These are phyloP conservation scores for Fusarium sp. DNA, from an alignment of 2,329 filamentous ascomycete genomes.

Conservation along the genomic window DNA sequence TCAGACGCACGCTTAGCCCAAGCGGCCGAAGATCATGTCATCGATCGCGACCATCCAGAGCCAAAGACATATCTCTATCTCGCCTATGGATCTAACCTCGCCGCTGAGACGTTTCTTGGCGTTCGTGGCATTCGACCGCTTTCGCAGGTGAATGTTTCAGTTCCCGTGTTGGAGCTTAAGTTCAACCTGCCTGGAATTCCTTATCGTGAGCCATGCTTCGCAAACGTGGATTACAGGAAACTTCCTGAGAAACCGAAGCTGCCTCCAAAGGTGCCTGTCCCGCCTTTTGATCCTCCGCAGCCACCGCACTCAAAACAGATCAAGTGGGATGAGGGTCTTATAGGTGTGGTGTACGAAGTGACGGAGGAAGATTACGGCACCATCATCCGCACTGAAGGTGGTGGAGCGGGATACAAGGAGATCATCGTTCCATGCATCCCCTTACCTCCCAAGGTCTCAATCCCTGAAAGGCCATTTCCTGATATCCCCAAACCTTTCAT, in stretches of 20 bases:
- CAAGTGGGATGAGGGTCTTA: conserved; percentile 81
- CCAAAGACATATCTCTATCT: conserved; percentile 76
- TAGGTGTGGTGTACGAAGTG: conserved; percentile 96
- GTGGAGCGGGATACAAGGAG: conserved; percentile 85
- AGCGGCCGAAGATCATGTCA: conserved; percentile 42
- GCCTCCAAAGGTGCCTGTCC: conserved; percentile 47
- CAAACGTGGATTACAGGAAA: conserved; percentile 76
- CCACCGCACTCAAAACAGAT: conserved; percentile 35
- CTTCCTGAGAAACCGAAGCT: conserved; percentile 54
- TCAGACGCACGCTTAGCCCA: conserved; percentile 45
- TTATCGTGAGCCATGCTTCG: conserved; percentile 92
- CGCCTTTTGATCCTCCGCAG: conserved; percentile 38
- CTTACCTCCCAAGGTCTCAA: conserved; percentile 67
- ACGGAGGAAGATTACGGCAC: conserved; percentile 82
- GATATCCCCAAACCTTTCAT: conserved; percentile 73
- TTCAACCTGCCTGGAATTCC: conserved; percentile 90
- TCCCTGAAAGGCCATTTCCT: conserved; percentile 70
- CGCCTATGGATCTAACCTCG: conserved; percentile 93
- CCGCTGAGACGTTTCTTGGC: conserved; percentile 81
- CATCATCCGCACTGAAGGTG: conserved; percentile 92
- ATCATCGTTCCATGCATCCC: conserved; percentile 82
- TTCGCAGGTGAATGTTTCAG: conserved; percentile 82
- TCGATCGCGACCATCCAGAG: conserved; percentile 37
- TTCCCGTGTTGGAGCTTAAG: conserved; percentile 79
- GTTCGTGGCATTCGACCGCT: conserved; percentile 82